Conservation (phyloP, 805 yeast species). For the Nakazawaea molendinolei region DNA sequence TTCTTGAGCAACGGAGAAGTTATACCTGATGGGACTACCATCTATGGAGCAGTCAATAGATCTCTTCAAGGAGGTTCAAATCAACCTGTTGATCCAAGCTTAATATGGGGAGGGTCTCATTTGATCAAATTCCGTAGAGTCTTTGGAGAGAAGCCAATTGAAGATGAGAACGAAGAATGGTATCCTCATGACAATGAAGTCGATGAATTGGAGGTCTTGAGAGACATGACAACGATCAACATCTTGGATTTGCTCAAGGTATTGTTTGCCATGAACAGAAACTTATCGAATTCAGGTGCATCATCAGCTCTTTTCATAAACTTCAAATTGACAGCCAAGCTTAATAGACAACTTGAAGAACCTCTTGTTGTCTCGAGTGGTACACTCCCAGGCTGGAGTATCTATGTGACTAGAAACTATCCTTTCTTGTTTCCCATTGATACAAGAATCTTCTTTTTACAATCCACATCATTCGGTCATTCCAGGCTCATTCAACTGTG, state of each 20-base stretch:
- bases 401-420: slow-evolving; percentile 61
- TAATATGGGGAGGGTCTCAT: slow-evolving; percentile 56
- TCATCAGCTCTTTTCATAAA: slow-evolving; percentile 46
- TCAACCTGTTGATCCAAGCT: slow-evolving; percentile 36
- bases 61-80: slow-evolving; percentile 33
- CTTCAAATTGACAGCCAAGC: slow-evolving; percentile 77
- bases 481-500: slow-evolving; percentile 75
- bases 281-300: slow-evolving; percentile 19
- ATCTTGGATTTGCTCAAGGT: slow-evolving; percentile 44
- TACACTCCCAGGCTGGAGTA: slow-evolving; percentile 78
- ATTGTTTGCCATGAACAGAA: slow-evolving; percentile 33
- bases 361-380: slow-evolving; percentile 85
- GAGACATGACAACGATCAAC: slow-evolving; percentile 27
- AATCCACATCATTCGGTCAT: slow-evolving; percentile 87
- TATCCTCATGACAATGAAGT: slow-evolving; percentile 23
- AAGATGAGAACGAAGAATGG: slow-evolving; percentile 22
- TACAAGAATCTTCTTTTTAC: slow-evolving; percentile 69
- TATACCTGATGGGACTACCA: slow-evolving; percentile 60
- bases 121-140: slow-evolving; percentile 39
- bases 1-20: slow-evolving; percentile 52
- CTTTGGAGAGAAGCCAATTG: slow-evolving; percentile 19
- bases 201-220: slow-evolving; percentile 22
- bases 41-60: slow-evolving; percentile 68
- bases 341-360: slow-evolving; percentile 83
- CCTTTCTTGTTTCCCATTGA: slow-evolving; percentile 85